phyloP scores from a whole-genome alignment of 2,329 filamentous ascomycete species.

The Cladosporium sp. region DNA sequence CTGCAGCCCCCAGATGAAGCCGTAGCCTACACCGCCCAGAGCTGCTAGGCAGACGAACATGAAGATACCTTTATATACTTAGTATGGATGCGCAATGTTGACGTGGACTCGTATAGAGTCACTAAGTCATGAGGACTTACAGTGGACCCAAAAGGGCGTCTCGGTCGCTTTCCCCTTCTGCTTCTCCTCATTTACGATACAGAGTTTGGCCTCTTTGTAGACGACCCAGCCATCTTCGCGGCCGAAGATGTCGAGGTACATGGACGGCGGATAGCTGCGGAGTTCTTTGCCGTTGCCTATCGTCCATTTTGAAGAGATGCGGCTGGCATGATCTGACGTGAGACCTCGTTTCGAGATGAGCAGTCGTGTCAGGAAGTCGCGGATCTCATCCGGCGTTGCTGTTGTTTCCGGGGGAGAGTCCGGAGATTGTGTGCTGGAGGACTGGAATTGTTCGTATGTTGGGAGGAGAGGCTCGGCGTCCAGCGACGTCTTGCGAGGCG shows the following conservation, averaged over 20 bases:
- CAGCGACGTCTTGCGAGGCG: neutral
- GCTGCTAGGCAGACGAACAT: neutral
- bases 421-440: neutral
- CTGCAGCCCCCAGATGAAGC: no score
- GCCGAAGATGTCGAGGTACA: conserved; percentile 19
- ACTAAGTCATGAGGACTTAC: neutral
- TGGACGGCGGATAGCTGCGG: conserved; percentile 7
- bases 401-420: neutral
- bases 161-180: no score
- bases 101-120: no score
- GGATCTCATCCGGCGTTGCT: conserved; percentile 17
- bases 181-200: neutral
- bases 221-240: conserved; percentile 18
- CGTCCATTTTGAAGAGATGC: conserved; percentile 17
- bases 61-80: no score
- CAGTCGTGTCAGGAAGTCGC: conserved; percentile 13
- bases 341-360: conserved; percentile 2
- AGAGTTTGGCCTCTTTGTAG: conserved; percentile 14
- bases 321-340: conserved; percentile 9
- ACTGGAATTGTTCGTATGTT: neutral
- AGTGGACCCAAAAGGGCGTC: neutral
- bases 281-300: conserved; percentile 18
- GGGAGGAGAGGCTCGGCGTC: neutral
- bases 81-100: no score
- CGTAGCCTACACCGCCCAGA: neutral